These are phyloP conservation scores for Papilionanthe hybrid DNA, from an alignment of 116 monocot genomes.

Conservation along the genomic window DNA sequence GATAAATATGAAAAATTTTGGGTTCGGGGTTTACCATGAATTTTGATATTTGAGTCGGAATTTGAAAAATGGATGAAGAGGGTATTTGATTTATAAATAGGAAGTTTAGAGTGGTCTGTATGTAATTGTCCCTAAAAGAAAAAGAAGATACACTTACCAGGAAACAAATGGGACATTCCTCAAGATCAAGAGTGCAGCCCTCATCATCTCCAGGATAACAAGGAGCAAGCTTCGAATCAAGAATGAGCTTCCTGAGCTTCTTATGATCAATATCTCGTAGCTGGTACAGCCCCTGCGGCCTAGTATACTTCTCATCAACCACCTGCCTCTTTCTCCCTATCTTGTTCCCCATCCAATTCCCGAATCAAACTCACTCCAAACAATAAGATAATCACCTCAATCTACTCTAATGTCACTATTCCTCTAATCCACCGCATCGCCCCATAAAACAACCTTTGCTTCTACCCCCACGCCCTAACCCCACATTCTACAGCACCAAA, in stretches of 20 bases:
- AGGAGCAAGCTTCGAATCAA: constrained; percentile 79
- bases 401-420: not conserved
- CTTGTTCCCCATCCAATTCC: constrained; percentile 73
- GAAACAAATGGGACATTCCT: constrained; percentile 87
- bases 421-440: not conserved
- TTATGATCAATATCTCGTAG: constrained; percentile 68
- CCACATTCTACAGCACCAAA: not conserved
- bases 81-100: no score
- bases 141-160: constrained; percentile 21
- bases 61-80: no score
- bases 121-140: no score
- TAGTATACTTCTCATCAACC: constrained; percentile 80
- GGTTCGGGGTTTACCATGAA: no score
- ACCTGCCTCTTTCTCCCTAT: constrained; percentile 48
- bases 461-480: not conserved
- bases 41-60: no score
- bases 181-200: constrained; percentile 33
- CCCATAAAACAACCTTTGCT: not conserved
- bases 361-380: not conserved
- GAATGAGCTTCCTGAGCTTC: constrained; percentile 83
- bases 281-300: constrained; percentile 81
- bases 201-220: constrained; percentile 84
- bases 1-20: no score
- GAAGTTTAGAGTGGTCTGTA: no score
- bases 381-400: not conserved